These are phyloP conservation scores for Cornus kousa DNA, from an alignment of 148 eudicot genomes.

Conservation along the genomic window DNA sequence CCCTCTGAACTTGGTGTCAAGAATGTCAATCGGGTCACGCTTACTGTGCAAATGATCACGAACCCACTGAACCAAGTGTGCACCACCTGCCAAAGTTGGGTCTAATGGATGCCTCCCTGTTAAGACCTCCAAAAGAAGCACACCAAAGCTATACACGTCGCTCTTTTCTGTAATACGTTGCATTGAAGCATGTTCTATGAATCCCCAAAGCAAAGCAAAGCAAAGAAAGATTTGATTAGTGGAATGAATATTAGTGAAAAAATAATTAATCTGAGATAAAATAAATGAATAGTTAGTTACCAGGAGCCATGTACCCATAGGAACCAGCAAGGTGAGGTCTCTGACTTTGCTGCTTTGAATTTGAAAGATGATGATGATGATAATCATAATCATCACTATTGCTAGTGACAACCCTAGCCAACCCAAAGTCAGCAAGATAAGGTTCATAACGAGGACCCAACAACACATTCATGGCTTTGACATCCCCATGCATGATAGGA, in stretches of 20 bases:
- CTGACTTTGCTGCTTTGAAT: slow-evolving; percentile 31
- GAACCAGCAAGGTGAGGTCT: slow-evolving; percentile 90
- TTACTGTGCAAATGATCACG: slow-evolving; percentile 69
- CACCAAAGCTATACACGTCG: slow-evolving; percentile 93
- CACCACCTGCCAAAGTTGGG: slow-evolving; percentile 87
- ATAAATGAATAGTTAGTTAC: slow-evolving; percentile 29
- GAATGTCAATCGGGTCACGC: slow-evolving; percentile 68
- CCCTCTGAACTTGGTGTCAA: slow-evolving; percentile 81
- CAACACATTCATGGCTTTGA: slow-evolving; percentile 92
- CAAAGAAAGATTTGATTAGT: slow-evolving; percentile 1
- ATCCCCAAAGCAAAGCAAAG: not conserved
- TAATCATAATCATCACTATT: slow-evolving; percentile 9
- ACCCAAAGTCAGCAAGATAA: slow-evolving; percentile 89
- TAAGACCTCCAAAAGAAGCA: slow-evolving; percentile 81
- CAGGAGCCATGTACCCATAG: slow-evolving; percentile 99
- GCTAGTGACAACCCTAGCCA: slow-evolving; percentile 58
- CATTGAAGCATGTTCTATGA: slow-evolving; percentile 78
- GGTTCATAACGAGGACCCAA: slow-evolving; percentile 76
- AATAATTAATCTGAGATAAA: not conserved
- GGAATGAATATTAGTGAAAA: not conserved
- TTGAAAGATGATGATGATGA: slow-evolving; percentile 22
- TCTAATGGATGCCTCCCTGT: slow-evolving; percentile 97
- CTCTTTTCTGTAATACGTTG: slow-evolving; percentile 83
- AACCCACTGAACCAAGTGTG: slow-evolving; percentile 84
- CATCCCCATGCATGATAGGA: slow-evolving; percentile 86